A percentile compares a stretch with the other conserved stretches of the same genome.
Conservation (phyloP, 306 rosid genomes). For the Alnus glutinosa region DNA sequence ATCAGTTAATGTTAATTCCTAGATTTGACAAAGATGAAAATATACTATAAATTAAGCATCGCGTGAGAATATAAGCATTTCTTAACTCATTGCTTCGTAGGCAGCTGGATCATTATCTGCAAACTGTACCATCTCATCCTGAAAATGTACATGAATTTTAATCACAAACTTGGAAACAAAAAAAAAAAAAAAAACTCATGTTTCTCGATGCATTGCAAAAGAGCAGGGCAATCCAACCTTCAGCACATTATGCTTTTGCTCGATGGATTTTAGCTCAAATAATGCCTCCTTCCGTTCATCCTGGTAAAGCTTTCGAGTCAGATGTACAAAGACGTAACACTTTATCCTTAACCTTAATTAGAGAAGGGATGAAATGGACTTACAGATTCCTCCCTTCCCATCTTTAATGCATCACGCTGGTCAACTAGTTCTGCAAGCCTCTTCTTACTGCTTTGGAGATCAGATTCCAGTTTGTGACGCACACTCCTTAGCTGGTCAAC, state of each 20-base stretch:
- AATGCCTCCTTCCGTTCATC: constrained; percentile 82
- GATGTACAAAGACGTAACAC: constrained; percentile 22
- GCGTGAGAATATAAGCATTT: constrained; percentile 19
- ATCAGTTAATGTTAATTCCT: constrained; percentile 4
- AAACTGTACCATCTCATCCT: constrained; percentile 78
- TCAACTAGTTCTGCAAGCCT: constrained; percentile 63
- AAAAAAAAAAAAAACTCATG: neutral
- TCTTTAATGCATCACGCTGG: constrained; percentile 65
- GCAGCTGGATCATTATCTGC: constrained; percentile 97
- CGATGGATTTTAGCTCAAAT: constrained; percentile 68
- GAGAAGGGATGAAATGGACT: constrained; percentile 35
- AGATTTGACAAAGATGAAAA: constrained; percentile 2
- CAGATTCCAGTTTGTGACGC: constrained; percentile 72
- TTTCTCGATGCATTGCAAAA: constrained; percentile 10
- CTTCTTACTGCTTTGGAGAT: constrained; percentile 61
- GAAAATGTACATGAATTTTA: constrained; percentile 30
- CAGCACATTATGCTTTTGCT: constrained; percentile 60
- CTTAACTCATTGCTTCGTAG: constrained; percentile 87
- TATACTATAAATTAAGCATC: constrained; percentile 17
- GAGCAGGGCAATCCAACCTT: constrained; percentile 55
- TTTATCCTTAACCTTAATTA: constrained; percentile 14
- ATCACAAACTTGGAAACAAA: constrained; percentile 16
- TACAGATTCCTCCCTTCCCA: constrained; percentile 91
- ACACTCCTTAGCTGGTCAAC: constrained; percentile 76
- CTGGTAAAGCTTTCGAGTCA: constrained; percentile 35